These are phyloP conservation scores for Saitozyma sp. DNA, from an alignment of 768 basidiomycete species.

Conservation along the genomic window DNA sequence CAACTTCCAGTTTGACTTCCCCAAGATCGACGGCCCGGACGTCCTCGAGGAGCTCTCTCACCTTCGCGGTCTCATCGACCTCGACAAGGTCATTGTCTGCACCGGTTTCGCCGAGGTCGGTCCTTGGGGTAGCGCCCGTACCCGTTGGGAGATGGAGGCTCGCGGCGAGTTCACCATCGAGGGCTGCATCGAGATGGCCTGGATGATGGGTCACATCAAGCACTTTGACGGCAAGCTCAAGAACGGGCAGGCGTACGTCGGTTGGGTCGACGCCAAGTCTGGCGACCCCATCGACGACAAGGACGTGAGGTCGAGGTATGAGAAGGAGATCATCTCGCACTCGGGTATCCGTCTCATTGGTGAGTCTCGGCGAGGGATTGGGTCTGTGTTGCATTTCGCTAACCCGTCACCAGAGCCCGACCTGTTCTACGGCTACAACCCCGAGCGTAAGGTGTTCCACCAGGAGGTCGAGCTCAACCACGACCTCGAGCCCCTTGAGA, in stretches of 20 bases:
- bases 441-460: conserved; percentile 94
- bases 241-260: conserved; percentile 87
- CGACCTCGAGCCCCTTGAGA: conserved; percentile 94
- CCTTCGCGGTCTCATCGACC: conserved; percentile 83
- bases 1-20: conserved; percentile 97
- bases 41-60: conserved; percentile 71
- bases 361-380: conserved; percentile 53
- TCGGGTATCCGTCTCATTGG: conserved; percentile 93
- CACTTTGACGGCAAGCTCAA: conserved; percentile 97
- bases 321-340: conserved; percentile 87
- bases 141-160: conserved; percentile 99
- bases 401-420: conserved; percentile 77
- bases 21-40: conserved; percentile 69
- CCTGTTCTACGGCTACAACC: conserved; percentile 95
- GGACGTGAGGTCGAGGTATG: conserved; percentile 88
- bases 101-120: conserved; percentile 97
- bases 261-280: conserved; percentile 95
- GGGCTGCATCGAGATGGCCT: conserved; percentile 98
- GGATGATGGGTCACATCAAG: conserved; percentile 99
- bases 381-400: neutral
- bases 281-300: conserved; percentile 96
- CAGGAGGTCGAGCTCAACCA: conserved; percentile 96
- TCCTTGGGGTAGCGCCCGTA: conserved; percentile 96
- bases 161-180: conserved; percentile 95
- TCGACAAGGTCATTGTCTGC: conserved; percentile 93